These are phyloP conservation scores for Thalassiosira mediterranea DNA, from an alignment of 352 stramenopile genomes.

Conservation along the genomic window DNA sequence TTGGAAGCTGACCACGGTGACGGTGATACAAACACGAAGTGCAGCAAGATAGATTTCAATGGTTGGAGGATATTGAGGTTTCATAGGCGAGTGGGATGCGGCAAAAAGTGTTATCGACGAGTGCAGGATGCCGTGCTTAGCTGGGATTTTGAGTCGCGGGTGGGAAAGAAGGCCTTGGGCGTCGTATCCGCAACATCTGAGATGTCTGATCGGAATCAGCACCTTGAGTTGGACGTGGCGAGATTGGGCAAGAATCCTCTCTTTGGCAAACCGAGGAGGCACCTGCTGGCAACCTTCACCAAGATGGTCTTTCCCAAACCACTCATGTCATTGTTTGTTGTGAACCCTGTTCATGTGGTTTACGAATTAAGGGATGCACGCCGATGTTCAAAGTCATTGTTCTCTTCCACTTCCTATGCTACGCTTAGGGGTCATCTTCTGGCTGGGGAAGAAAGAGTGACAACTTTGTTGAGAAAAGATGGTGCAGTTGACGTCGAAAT, in stretches of 20 bases:
- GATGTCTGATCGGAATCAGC: conserved; percentile 5
- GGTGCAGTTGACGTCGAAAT: conserved; percentile 73
- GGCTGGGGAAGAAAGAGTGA: conserved; percentile 70
- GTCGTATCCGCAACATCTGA: conserved; percentile 35
- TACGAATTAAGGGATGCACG: conserved; percentile 67
- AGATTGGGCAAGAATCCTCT: too few species aligned
- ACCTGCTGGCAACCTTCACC: conserved; percentile 44
- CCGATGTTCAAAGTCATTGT: conserved; percentile 18
- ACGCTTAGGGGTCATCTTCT: conserved; percentile 69
- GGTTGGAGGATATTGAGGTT: conserved; percentile 68
- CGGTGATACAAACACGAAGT: not conserved
- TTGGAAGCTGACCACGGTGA: not conserved
- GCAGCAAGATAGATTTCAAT: conserved; percentile 18
- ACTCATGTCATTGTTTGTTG: conserved; percentile 65
- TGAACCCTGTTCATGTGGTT: conserved; percentile 70
- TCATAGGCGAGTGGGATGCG: conserved; percentile 57
- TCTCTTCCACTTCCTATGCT: conserved; percentile 66
- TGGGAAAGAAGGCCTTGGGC: conserved; percentile 33
- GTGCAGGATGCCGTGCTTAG: conserved; percentile 60
- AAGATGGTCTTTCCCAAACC: conserved; percentile 44
- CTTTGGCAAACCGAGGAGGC: conserved; percentile 9
- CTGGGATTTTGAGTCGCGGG: conserved; percentile 67
- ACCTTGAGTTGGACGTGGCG: too few species aligned
- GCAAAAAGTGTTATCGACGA: conserved; percentile 61
- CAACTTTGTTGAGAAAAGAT: conserved; percentile 57